phyloP scores from a whole-genome alignment of 2,329 filamentous ascomycete genomes.

The Helotiales sp. region DNA sequence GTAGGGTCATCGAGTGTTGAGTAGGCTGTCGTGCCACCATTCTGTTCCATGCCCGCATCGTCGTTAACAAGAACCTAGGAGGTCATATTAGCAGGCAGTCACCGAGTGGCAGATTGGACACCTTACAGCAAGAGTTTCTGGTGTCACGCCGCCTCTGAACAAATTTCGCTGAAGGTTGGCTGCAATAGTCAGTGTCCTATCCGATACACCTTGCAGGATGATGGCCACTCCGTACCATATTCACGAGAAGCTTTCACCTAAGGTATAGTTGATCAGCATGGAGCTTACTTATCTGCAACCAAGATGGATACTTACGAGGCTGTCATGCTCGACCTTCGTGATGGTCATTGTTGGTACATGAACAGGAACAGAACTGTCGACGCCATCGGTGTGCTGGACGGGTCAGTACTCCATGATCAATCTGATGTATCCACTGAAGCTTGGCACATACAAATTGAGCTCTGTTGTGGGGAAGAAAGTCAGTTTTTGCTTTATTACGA shows the following conservation, averaged over 20 bases:
- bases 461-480: conserved; percentile 43
- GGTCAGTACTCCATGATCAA: conserved; percentile 6
- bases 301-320: conserved; percentile 51
- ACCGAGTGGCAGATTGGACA: background rate
- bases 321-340: conserved; percentile 64
- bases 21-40: conserved; percentile 23
- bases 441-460: conserved; percentile 53
- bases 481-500: conserved; percentile 23
- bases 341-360: conserved; percentile 55
- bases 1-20: conserved; percentile 27
- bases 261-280: conserved; percentile 23
- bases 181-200: conserved; percentile 25
- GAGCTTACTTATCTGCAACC: background rate
- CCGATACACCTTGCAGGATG: background rate
- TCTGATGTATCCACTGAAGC: background rate
- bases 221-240: conserved; percentile 54
- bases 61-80: conserved; percentile 38
- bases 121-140: conserved; percentile 49
- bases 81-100: conserved; percentile 20
- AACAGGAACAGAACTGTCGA: conserved; percentile 44
- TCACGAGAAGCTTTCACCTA: conserved; percentile 49
- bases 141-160: conserved; percentile 53
- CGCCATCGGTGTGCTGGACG: conserved; percentile 47
- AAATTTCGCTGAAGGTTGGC: conserved; percentile 54
- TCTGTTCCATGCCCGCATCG: conserved; percentile 27